Evolutionary conservation across 306 rosid species (phyloP).

Genomic region (Quercus robur): DNA sequence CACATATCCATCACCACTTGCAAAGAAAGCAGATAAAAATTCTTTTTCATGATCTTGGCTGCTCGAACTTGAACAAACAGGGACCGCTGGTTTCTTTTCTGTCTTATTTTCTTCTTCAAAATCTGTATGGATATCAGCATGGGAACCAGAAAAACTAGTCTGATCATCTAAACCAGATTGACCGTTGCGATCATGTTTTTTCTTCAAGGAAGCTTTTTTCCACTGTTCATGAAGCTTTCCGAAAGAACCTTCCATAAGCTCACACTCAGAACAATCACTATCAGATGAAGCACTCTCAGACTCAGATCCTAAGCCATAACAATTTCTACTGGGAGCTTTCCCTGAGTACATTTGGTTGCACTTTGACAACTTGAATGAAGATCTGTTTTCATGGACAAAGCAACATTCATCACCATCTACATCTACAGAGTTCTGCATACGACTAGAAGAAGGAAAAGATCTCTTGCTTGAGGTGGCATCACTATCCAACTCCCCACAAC

Average conservation of each 20-base stretch:
- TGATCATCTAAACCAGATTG: conserved; percentile 37
- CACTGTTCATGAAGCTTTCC: conserved; percentile 56
- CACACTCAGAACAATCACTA: conserved; percentile 80
- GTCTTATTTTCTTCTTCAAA: conserved; percentile 30
- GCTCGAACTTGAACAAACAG: conserved; percentile 43
- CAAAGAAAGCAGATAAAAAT: conserved; percentile 23
- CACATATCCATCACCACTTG: conserved; percentile 19
- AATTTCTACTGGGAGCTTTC: conserved; percentile 37
- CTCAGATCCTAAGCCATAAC: conserved; percentile 41
- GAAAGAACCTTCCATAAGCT: conserved; percentile 52
- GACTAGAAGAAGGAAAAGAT: conserved; percentile 28
- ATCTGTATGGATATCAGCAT: conserved; percentile 22
- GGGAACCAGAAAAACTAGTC: conserved; percentile 61
- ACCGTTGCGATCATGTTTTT: conserved; percentile 42
- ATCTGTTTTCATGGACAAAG: conserved; percentile 33
- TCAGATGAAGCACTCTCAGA: conserved; percentile 46
- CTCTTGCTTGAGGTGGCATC: conserved; percentile 73
- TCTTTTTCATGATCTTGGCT: conserved; percentile 28
- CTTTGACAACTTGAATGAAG: conserved; percentile 35
- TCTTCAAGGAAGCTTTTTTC: conserved; percentile 62
- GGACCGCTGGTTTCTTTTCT: conserved; percentile 30
- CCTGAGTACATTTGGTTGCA: conserved; percentile 32
- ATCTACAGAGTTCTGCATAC: conserved; percentile 17
- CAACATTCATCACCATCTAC: conserved; percentile 38
- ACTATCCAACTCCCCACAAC: conserved; percentile 67